A percentile compares a stretch with the other conserved stretches of the same genome.
Evolutionary conservation across 257 asterid species (phyloP).

Genomic region (Solanum bulbocastanum): DNA sequence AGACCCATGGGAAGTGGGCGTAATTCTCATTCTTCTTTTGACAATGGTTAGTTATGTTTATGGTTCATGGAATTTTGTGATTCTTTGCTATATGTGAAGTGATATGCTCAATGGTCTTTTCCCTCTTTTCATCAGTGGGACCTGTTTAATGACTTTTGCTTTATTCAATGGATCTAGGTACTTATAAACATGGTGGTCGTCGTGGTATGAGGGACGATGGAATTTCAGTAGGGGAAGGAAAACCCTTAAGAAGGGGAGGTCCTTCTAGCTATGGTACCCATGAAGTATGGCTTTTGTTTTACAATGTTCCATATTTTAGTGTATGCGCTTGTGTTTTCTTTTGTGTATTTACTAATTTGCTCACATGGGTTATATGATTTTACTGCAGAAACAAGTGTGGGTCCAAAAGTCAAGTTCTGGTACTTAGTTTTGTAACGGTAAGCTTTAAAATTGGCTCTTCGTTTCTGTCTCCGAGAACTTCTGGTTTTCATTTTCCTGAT

Average conservation of each 20-base stretch:
- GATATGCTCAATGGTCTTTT: neutral
- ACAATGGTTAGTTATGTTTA: conserved; percentile 48
- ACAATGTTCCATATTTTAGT: neutral
- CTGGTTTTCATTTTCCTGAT: neutral
- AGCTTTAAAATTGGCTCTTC: conserved; percentile 10
- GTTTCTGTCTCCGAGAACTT: neutral
- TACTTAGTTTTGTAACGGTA: conserved; percentile 53
- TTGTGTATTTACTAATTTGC: neutral
- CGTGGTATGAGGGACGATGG: conserved; percentile 63
- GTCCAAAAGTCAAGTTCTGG: conserved; percentile 91
- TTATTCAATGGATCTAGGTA: conserved; percentile 36
- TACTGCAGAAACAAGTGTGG: conserved; percentile 89
- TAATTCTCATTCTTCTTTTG: conserved; percentile 43
- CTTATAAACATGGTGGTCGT: conserved; percentile 58
- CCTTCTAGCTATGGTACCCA: conserved; percentile 45
- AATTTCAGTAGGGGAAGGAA: conserved; percentile 48
- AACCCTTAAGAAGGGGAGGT: conserved; percentile 56
- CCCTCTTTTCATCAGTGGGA: neutral
- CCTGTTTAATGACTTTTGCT: neutral
- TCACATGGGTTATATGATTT: neutral
- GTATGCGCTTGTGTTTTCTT: neutral
- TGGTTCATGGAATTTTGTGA: neutral
- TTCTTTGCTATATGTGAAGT: neutral
- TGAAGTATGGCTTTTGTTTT: conserved; percentile 38
- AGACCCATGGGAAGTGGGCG: conserved; percentile 46